Evolutionary conservation across 306 rosid species (phyloP), one percentile per base, ranked within the genome.

Genomic region (Potentilla sterilis): DNA sequence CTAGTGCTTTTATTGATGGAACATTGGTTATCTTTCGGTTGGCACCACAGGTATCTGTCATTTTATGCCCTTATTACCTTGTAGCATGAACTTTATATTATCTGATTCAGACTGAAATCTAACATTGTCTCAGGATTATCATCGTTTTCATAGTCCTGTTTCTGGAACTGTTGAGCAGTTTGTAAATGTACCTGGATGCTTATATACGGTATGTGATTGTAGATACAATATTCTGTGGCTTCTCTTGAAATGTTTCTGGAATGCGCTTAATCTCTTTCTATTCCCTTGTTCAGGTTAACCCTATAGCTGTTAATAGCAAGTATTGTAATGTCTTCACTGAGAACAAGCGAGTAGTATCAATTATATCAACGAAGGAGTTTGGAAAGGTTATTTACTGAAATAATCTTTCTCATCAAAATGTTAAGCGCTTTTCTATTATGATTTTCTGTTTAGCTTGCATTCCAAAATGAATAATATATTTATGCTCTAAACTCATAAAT

Each of bases 281-380:
- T 48, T 19, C 67, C 67, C 44, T 67, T 73, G 40, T 75, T 65
- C 77, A 95, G 98, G 98, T 95, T 66, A 92, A 95, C 77, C 97
- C 98, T 67, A 95, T 95, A 73, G 98, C 98, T 79, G 97, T 95
- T 59, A 95, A 95, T 84, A 95, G 98, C 89, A 92, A 92, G 88
- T 95, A 95, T 66, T 90, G 97, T 82, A 95, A 95, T 81, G 97
- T 95, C 52, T 95, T 90, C 93, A 95, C 98, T 0, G 98, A 95
- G 89, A 95, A 95, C 75, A 95, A 89, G 89, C 93, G 98, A 83
- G 90, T 77, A 55, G 90, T 95, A 80, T 86, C 98, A 55, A 78
- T 89, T 70, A 90, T 95, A 75, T 92, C 96, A 58, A 89, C 96
- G 19, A 84, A 54, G 5, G 88, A 89, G 59, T 92, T 95, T 77